These are phyloP conservation scores for Globisporangium carolinianum DNA, from an alignment of 352 stramenopile genomes.

Conservation along the genomic window DNA sequence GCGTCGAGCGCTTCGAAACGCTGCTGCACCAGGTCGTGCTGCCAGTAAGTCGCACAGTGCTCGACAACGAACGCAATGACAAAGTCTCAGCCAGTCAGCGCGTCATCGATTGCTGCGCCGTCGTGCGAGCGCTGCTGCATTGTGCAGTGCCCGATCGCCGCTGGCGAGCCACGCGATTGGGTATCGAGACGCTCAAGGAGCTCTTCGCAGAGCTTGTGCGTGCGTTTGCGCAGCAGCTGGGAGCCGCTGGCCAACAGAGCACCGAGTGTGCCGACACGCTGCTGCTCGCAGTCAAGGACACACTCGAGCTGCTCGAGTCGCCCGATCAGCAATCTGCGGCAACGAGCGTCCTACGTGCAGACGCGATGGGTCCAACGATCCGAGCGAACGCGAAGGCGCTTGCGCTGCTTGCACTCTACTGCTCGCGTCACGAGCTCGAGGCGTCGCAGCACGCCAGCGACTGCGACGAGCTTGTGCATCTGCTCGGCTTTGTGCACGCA, in stretches of 20 bases:
- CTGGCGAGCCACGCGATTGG: background rate
- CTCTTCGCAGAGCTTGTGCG: slow-evolving; percentile 10
- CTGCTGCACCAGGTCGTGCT: background rate
- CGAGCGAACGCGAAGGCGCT: background rate
- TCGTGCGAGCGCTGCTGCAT: slow-evolving; percentile 8
- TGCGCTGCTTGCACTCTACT: slow-evolving; percentile 3
- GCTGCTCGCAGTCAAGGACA: slow-evolving; percentile 23
- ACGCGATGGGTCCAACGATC: background rate
- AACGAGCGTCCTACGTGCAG: background rate
- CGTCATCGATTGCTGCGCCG: slow-evolving; percentile 1
- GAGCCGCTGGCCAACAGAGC: background rate
- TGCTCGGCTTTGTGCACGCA: background rate
- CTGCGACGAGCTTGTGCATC: background rate
- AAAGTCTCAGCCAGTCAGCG: background rate
- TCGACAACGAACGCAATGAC: background rate
- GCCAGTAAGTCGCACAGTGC: background rate
- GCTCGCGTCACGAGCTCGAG: background rate
- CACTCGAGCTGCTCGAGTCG: slow-evolving; percentile 9
- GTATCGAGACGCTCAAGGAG: background rate
- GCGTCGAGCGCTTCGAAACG: slow-evolving; percentile 5
- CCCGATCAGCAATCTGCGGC: background rate
- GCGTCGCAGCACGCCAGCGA: background rate
- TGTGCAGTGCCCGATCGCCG: background rate
- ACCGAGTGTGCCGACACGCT: slow-evolving; percentile 20
- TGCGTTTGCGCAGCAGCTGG: background rate